Percentiles rank a stretch among this genome's conserved stretches.
Conservation (phyloP, 306 rosid species). For the Cucurbita pepo region DNA sequence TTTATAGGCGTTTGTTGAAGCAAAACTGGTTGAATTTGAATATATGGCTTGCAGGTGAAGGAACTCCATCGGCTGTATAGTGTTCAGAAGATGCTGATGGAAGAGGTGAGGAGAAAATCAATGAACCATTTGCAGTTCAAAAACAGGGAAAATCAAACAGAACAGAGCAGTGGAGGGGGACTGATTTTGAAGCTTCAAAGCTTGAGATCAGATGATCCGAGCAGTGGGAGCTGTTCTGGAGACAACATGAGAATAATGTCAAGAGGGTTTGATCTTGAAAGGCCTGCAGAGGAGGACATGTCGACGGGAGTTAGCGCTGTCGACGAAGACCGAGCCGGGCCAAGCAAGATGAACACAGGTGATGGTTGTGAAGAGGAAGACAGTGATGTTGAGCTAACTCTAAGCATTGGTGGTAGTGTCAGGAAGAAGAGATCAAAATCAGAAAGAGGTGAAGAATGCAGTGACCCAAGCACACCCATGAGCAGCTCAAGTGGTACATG, state of each 20-base stretch:
- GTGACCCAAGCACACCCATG: constrained; percentile 55
- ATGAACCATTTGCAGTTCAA: constrained; percentile 18
- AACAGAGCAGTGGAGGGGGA: constrained; percentile 12
- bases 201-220: constrained; percentile 29
- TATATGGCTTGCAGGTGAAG: constrained; percentile 33
- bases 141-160: constrained; percentile 11
- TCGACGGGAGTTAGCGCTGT: constrained; percentile 19
- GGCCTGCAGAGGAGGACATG: constrained; percentile 43
- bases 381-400: constrained; percentile 65
- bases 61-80: constrained; percentile 74
- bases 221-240: constrained; percentile 60
- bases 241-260: constrained; percentile 30
- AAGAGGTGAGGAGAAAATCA: constrained; percentile 21
- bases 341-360: constrained; percentile 25
- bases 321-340: constrained; percentile 36
- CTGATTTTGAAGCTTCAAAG: constrained; percentile 23
- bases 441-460: constrained; percentile 52
- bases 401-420: constrained; percentile 64
- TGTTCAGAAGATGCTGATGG: constrained; percentile 71
- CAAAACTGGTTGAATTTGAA: background rate
- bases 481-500: constrained; percentile 64
- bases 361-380: constrained; percentile 44
- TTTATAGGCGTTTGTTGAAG: background rate
- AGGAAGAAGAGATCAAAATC: constrained; percentile 42
- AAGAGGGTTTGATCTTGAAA: constrained; percentile 61